Evolutionary conservation across 2,329 filamentous ascomycete genomes (phyloP).

Genomic region (Diplodia intermedia): DNA sequence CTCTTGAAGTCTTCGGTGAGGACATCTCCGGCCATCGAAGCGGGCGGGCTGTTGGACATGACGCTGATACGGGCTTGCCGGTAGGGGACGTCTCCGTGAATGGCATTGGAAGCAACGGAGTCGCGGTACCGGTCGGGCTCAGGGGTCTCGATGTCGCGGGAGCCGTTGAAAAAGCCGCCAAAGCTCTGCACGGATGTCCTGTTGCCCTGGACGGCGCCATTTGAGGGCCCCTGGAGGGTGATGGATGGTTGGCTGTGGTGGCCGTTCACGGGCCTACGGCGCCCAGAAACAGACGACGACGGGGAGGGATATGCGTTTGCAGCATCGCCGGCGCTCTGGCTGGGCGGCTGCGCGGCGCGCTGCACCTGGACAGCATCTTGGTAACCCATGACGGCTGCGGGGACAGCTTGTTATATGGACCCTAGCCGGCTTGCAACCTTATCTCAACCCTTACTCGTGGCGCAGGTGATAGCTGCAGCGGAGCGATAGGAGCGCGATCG

Average conservation of each 20-base stretch:
- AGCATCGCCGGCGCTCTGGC: background rate
- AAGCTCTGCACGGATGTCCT: conserved; percentile 44
- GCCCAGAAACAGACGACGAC: conserved; percentile 34
- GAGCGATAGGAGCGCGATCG: conserved; percentile 13
- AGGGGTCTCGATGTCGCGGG: conserved; percentile 42
- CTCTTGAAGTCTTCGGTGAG: conserved; percentile 26
- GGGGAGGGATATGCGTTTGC: conserved; percentile 41
- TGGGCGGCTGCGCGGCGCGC: conserved; percentile 33
- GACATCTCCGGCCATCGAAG: conserved; percentile 17
- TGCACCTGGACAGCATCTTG: conserved; percentile 38
- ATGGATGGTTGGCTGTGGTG: conserved; percentile 36
- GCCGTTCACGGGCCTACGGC: conserved; percentile 21
- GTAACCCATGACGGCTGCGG: conserved; percentile 40
- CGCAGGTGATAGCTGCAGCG: conserved; percentile 16
- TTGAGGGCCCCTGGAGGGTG: conserved; percentile 38
- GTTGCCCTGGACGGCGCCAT: conserved; percentile 41
- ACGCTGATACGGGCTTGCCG: conserved; percentile 17
- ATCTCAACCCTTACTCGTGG: conserved; percentile 30
- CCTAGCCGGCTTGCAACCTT: conserved; percentile 29
- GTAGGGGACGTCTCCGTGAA: conserved; percentile 12
- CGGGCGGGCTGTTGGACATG: conserved; percentile 25
- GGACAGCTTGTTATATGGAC: conserved; percentile 16
- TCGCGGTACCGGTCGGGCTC: conserved; percentile 35
- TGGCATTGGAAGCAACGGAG: conserved; percentile 22
- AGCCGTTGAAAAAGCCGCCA: conserved; percentile 45